phyloP scores from a whole-genome alignment of 768 basidiomycete genomes.

The Kockovaella imperatae region DNA sequence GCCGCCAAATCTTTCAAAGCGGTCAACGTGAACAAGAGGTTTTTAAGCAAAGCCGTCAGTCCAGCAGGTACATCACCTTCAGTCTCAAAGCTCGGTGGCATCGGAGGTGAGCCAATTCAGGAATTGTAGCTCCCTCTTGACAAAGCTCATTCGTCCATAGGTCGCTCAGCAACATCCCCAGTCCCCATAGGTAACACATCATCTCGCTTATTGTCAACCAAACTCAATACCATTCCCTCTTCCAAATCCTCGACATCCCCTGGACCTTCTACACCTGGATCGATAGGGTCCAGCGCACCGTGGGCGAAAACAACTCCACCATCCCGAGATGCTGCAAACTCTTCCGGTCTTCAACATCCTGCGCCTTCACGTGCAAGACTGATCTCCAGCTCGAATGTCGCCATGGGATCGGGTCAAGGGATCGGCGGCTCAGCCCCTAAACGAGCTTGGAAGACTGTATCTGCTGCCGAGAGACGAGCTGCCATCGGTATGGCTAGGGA shows the following conservation, averaged over 20 bases:
- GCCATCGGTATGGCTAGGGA: slow-evolving; percentile 51
- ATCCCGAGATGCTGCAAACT: background rate
- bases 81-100: slow-evolving; percentile 15
- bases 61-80: slow-evolving; percentile 37
- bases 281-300: slow-evolving; percentile 56
- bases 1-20: slow-evolving; percentile 74
- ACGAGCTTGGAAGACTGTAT: slow-evolving; percentile 64
- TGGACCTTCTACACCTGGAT: slow-evolving; percentile 43
- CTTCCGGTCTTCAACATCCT: slow-evolving; percentile 16
- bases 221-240: slow-evolving; percentile 57
- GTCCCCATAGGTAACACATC: slow-evolving; percentile 34
- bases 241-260: slow-evolving; percentile 41
- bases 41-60: slow-evolving; percentile 77
- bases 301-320: slow-evolving; percentile 53
- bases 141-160: too few relatives aligned
- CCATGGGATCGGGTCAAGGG: slow-evolving; percentile 22
- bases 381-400: slow-evolving; percentile 6
- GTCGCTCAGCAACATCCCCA: slow-evolving; percentile 33
- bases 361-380: slow-evolving; percentile 37
- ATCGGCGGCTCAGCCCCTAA: slow-evolving; percentile 43
- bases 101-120: slow-evolving; percentile 46
- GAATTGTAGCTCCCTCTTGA: slow-evolving; percentile 5
- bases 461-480: slow-evolving; percentile 37
- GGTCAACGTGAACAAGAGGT: slow-evolving; percentile 92
- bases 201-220: slow-evolving; percentile 76